These are phyloP conservation scores for Colletotrichum tabaci DNA, from an alignment of 2,329 filamentous ascomycete species.

Conservation along the genomic window DNA sequence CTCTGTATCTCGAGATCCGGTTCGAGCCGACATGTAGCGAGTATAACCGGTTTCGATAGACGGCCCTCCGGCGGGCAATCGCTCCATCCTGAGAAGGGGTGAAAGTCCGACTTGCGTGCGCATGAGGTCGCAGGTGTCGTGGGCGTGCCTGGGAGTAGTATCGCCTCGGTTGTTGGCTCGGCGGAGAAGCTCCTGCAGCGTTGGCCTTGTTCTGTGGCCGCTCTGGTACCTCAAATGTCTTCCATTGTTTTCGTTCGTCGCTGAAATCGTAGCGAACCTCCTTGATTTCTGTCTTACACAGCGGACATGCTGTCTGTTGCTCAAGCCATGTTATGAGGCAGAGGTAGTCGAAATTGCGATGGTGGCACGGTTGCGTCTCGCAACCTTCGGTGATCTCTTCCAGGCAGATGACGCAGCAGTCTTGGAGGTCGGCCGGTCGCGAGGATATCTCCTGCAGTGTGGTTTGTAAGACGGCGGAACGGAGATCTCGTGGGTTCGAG, in stretches of 20 bases:
- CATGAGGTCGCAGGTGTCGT: slow-evolving; percentile 38
- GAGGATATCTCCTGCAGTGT: slow-evolving; percentile 60
- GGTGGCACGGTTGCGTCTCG: slow-evolving; percentile 81
- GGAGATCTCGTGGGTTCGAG: slow-evolving; percentile 53
- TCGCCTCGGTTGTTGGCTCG: slow-evolving; percentile 9
- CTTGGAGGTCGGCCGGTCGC: slow-evolving; percentile 40
- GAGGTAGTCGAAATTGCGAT: slow-evolving; percentile 86
- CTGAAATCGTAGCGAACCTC: slow-evolving; percentile 73
- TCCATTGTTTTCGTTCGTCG: slow-evolving; percentile 60
- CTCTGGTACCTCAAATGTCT: slow-evolving; percentile 64
- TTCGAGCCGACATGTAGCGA: slow-evolving; percentile 89
- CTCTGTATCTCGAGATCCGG: slow-evolving; percentile 80
- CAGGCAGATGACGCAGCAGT: slow-evolving; percentile 89
- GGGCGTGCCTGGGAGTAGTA: slow-evolving; percentile 24
- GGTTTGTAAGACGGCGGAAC: slow-evolving; percentile 59
- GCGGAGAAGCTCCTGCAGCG: neutral
- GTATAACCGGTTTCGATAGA: slow-evolving; percentile 82
- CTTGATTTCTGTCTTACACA: slow-evolving; percentile 75
- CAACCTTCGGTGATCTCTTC: slow-evolving; percentile 81
- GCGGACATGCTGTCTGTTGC: slow-evolving; percentile 79
- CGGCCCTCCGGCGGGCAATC: slow-evolving; percentile 74
- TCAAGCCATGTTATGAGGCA: slow-evolving; percentile 89
- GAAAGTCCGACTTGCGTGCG: slow-evolving; percentile 45
- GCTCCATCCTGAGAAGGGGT: slow-evolving; percentile 46
- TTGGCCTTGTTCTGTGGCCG: slow-evolving; percentile 17